Percentiles rank a stretch among this genome's conserved stretches.
These are phyloP conservation scores for Populus deltoides DNA, from an alignment of 345 rosid genomes.

Conservation along the genomic window DNA sequence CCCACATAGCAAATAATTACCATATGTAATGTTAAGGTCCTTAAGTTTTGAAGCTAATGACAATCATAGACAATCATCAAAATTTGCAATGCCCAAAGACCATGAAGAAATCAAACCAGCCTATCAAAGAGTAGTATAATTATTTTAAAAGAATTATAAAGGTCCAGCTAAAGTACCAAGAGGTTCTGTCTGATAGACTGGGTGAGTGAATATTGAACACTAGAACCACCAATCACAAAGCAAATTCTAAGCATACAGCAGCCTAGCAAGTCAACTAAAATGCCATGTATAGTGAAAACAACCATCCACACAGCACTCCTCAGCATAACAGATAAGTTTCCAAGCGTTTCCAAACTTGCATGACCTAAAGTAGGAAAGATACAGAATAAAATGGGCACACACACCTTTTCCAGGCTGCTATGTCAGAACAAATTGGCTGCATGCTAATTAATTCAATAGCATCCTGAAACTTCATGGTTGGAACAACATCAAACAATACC, in stretches of 20 bases:
- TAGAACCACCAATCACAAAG: not conserved
- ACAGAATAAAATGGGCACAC: not conserved
- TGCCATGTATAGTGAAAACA: not conserved
- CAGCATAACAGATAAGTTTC: too few relatives aligned
- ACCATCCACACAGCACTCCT: not conserved
- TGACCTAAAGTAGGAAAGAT: not conserved
- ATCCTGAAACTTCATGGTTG: slow-evolving; percentile 75
- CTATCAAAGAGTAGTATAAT: not conserved
- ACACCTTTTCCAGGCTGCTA: slow-evolving; percentile 83
- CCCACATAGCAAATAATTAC: not conserved
- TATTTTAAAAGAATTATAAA: not conserved
- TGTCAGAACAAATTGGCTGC: slow-evolving; percentile 85
- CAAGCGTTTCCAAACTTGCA: too few relatives aligned
- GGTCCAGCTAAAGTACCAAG: not conserved
- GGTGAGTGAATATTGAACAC: not conserved
- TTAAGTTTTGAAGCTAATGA: not conserved
- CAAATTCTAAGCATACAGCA: not conserved
- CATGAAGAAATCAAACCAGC: not conserved
- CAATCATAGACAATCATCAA: not conserved
- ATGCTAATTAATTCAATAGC: slow-evolving; percentile 85
- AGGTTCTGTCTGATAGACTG: not conserved
- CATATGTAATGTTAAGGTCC: not conserved
- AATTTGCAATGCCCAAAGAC: not conserved
- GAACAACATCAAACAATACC: slow-evolving; percentile 96
- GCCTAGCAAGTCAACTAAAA: not conserved